Evolutionary conservation across 768 basidiomycete species (phyloP), one percentile per base, ranked within the genome.

Genomic region (Pleurotus sapidus): DNA sequence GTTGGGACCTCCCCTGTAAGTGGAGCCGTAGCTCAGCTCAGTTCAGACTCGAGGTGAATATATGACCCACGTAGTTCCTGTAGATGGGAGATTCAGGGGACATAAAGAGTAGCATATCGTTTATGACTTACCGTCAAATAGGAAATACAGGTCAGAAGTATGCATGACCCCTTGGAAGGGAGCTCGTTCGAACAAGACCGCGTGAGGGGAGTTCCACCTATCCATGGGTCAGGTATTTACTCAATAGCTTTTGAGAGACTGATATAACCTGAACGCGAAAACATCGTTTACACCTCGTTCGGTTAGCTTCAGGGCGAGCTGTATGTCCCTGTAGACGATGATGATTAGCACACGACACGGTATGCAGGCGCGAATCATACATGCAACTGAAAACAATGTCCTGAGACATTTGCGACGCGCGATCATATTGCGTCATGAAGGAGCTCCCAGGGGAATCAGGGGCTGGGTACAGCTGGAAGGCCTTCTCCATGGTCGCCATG

Each of bases 301-400:
- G n/a, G 63, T 56, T 37, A 70, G 59, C 34, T 67, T 68, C 20
- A 76, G 68, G 0, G 75, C 72, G 46, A 75, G 60, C 57, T 70
- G 71, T 67, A 67, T 73, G 59, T 78, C 77, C 74, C 77, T 78
- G 59, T 8, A 6, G 34, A 43, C 17, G 5, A 34, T 24, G 17
- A 8, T 45, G 27, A 25, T 43, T 54, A 34, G 46, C 55, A 2
- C 8, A 38, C 14, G 15, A 17, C 2, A 38, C 27, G 27, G 17
- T 18, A 23, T 4, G 7, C 30, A 30, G 6, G 30, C 30, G 20
- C 34, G 9, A 40, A 24, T 50, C 75, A 2, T 40, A 77, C 77
- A 78, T 76, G 74, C 77, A 78, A 11, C 72, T 72, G 58, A 77
- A 79, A 5, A 76, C 64, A 0, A 73, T 71, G 7, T 78, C 75